Evolutionary conservation across 2,329 filamentous ascomycete species (phyloP).

Genomic region (Leptographium galeiforme): DNA sequence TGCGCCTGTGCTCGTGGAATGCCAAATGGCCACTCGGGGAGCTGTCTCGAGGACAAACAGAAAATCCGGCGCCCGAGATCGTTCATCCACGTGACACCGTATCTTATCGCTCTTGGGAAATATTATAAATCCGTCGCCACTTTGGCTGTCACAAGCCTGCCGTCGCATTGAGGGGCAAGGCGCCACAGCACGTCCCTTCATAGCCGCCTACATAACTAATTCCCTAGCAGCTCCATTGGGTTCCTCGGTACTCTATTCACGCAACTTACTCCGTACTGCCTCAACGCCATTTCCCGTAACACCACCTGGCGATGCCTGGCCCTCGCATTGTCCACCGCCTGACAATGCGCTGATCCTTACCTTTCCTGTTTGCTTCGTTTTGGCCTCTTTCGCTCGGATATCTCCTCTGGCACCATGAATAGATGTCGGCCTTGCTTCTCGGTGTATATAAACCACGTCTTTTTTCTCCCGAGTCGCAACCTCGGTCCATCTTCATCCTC

Average conservation of each 20-base stretch:
- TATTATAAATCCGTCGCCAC: too few relatives aligned
- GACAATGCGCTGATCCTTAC: neutral
- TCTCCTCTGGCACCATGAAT: neutral
- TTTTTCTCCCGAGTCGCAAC: neutral
- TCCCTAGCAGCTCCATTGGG: neutral
- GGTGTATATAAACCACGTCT: neutral
- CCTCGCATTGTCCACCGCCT: neutral
- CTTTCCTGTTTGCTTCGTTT: neutral
- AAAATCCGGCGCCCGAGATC: constrained; percentile 4
- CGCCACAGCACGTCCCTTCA: neutral
- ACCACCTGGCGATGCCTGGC: neutral
- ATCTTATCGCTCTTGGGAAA: too few relatives aligned
- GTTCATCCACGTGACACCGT: too few relatives aligned
- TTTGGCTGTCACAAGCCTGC: constrained; percentile 2
- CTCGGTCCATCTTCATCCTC: neutral
- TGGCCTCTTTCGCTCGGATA: neutral
- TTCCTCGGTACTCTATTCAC: neutral
- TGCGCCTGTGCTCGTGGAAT: neutral
- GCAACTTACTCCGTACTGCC: neutral
- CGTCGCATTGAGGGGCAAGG: neutral
- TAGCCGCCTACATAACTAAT: neutral
- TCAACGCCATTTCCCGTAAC: neutral
- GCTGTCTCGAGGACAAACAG: constrained; percentile 7
- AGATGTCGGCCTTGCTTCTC: neutral
- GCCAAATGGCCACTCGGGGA: neutral